Conservation (phyloP, 2,329 filamentous ascomycete genomes). For the Talaromyces sp. region DNA sequence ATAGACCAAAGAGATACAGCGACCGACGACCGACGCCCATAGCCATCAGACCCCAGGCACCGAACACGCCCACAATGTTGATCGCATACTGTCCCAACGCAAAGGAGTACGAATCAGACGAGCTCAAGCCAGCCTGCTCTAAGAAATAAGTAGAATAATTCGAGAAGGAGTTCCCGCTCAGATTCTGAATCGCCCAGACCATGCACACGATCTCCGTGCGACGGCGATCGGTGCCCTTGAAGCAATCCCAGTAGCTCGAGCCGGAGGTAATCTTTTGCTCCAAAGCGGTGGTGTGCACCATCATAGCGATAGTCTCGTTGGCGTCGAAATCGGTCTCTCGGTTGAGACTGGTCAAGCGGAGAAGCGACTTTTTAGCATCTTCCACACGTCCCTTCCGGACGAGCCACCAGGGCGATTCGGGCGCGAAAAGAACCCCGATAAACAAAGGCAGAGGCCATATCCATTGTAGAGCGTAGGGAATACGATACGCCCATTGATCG, state of each 20-base stretch:
- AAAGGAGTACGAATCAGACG: conserved; percentile 52
- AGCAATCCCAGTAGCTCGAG: conserved; percentile 75
- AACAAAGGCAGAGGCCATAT: conserved; percentile 52
- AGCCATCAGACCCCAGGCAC: conserved; percentile 76
- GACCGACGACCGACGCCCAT: conserved; percentile 69
- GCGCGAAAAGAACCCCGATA: conserved; percentile 47
- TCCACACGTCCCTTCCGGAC: conserved; percentile 45
- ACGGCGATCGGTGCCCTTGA: conserved; percentile 71
- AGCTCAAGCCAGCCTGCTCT: conserved; percentile 52
- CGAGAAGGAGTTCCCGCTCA: conserved; percentile 62
- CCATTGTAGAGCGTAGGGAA: conserved; percentile 52
- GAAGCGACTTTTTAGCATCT: conserved; percentile 45
- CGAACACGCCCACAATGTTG: conserved; percentile 75
- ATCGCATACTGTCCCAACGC: conserved; percentile 59
- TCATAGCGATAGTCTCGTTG: conserved; percentile 85
- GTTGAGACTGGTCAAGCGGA: conserved; percentile 45
- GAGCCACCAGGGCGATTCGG: conserved; percentile 52
- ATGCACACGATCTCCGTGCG: conserved; percentile 71
- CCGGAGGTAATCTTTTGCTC: conserved; percentile 72
- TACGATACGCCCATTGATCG: conserved; percentile 52
- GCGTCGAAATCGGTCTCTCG: conserved; percentile 68
- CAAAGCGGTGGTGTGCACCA: conserved; percentile 80
- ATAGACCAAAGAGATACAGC: conserved; percentile 72
- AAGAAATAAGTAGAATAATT: conserved; percentile 62
- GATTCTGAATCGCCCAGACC: conserved; percentile 62